phyloP scores from a whole-genome alignment of 1,139 yeast genomes.

The Lodderomyces margitis region DNA sequence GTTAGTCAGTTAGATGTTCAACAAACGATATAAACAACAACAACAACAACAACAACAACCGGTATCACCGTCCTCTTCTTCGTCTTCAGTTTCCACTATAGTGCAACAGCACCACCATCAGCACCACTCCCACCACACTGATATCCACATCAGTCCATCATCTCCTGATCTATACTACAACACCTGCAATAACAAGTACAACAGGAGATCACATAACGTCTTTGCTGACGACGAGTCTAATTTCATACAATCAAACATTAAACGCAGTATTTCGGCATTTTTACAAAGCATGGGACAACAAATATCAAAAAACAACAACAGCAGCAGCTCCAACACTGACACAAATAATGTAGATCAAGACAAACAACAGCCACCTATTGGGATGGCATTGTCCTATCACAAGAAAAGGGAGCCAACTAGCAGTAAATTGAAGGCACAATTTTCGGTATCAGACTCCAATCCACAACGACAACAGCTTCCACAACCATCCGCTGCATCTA shows the following conservation, averaged over 20 bases:
- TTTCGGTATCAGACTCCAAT: constrained; percentile 2
- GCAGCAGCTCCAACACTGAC: background rate
- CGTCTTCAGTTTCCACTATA: background rate
- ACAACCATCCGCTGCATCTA: background rate
- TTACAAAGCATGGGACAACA: constrained; percentile 10
- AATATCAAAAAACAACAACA: constrained; percentile 3
- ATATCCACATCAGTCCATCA: background rate
- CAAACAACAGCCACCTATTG: background rate
- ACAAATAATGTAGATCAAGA: background rate
- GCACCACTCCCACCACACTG: background rate
- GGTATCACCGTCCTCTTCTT: background rate
- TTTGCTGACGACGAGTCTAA: constrained; percentile 2
- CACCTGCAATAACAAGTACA: background rate
- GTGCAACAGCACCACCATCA: constrained; percentile 1
- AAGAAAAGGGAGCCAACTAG: background rate
- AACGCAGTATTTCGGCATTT: constrained; percentile 1
- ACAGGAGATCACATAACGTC: constrained; percentile 1
- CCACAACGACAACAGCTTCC: background rate
- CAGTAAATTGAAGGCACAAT: background rate
- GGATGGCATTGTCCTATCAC: background rate
- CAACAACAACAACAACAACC: constrained; percentile 3
- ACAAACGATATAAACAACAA: constrained; percentile 3
- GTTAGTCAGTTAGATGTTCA: background rate
- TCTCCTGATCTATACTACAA: constrained; percentile 2
- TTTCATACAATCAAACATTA: constrained; percentile 2